A percentile compares a stretch with the other conserved stretches of the same genome.
Evolutionary conservation across 1,284 basidiomycete species (phyloP).

Genomic region (Gomphus bonarii): DNA sequence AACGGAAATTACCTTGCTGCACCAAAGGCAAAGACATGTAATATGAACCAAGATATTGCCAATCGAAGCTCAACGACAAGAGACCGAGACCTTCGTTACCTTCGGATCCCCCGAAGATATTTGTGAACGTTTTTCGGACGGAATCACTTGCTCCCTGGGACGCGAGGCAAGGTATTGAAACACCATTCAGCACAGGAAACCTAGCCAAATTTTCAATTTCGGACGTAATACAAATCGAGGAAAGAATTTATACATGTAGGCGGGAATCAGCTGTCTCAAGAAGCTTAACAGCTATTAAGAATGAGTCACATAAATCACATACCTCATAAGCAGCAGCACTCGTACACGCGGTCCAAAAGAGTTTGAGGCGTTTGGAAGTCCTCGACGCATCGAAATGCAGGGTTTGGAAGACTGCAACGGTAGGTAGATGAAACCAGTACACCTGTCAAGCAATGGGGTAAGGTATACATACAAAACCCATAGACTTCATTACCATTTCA

Average conservation of each 20-base stretch:
- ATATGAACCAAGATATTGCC: constrained; percentile 50
- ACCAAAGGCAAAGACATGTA: constrained; percentile 37
- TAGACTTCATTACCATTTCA: constrained; percentile 39
- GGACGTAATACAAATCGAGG: not conserved
- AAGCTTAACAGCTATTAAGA: not conserved
- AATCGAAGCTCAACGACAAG: constrained; percentile 45
- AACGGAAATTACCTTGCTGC: constrained; percentile 33
- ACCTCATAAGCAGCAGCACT: constrained; percentile 45
- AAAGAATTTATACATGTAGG: constrained; percentile 35
- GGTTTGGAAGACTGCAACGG: constrained; percentile 51
- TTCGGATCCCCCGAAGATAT: constrained; percentile 50
- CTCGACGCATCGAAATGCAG: constrained; percentile 39
- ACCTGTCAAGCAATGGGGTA: not conserved
- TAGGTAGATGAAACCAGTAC: constrained; percentile 33
- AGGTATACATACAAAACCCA: not conserved
- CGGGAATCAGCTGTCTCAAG: constrained; percentile 29
- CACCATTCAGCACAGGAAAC: constrained; percentile 46
- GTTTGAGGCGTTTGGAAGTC: constrained; percentile 43
- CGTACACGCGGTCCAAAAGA: constrained; percentile 50
- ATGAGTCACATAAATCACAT: not conserved
- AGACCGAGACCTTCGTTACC: constrained; percentile 58
- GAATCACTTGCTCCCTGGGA: constrained; percentile 34
- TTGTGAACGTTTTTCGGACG: constrained; percentile 41
- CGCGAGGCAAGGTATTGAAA: constrained; percentile 47
- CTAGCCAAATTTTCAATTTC: constrained; percentile 7